Evolutionary conservation across 345 rosid genomes (phyloP), one percentile per base, ranked within the genome.

Genomic region (Cardiospermum halicacabum): DNA sequence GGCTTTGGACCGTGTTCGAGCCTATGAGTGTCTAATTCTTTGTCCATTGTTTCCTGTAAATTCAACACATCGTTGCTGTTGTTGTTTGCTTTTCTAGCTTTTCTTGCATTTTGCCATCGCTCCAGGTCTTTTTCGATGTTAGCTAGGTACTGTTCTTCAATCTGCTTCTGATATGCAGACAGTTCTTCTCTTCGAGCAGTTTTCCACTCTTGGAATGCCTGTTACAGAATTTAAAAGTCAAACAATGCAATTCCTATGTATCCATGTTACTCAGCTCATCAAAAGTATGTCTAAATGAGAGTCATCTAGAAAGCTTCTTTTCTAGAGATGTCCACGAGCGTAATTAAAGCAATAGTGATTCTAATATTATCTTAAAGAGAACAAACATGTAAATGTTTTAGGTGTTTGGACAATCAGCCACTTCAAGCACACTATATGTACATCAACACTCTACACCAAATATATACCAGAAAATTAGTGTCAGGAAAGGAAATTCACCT

Each of bases 21-120:
- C 81, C 91, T 77, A 69, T 91, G 99, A 18, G 80, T 82, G 60
- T 94, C 99, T 73, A 94, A 73, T 65, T 94, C 99, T 70, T 87
- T 87, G 85, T 94, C 97, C 97, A 94, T 94, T 0, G 97, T 89
- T 75, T 94, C 97, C 76, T 94, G 99, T 59, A 91, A 78, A 77
- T 84, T 87, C 53, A 84, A 58, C 50, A 43, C 62, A 54, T 72
- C 91, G 34, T 72, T 75, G 75, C 67, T 84, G 51, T 72, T 89
- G 34, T 72, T 75, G 75, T 69, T 84, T 24, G 64, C 76, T 65
- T 85, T 89, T 77, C 96, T 82, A 3, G 78, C 83, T 57, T 80
- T 87, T 77, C 93, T 82, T 22, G 87, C 96, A 75, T 85, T 91
- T 79, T 94, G 91, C 97, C 99, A 85, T 81, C 89, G 87, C 80